A percentile compares a stretch with the other conserved stretches of the same genome.
Conservation (phyloP, 176 grass and related monocot genomes). For the Coix lacrymajobi region DNA sequence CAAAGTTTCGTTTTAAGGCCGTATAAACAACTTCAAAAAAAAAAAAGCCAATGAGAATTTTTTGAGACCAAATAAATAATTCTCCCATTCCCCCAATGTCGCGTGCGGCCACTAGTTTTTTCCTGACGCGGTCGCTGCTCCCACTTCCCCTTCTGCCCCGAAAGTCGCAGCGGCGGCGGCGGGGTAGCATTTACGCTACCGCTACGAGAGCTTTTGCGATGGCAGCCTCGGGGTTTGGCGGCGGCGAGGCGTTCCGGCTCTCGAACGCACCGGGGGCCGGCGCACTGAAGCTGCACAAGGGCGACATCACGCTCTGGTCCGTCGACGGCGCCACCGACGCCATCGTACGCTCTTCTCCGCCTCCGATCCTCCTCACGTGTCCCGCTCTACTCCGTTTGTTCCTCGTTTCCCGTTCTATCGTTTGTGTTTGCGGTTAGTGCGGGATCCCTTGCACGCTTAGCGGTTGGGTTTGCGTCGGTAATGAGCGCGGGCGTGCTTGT, state of each 20-base stretch:
- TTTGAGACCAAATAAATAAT: too few species aligned
- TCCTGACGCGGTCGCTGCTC: constrained; percentile 31
- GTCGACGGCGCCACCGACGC: constrained; percentile 80
- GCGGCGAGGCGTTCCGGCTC: constrained; percentile 42
- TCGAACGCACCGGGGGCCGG: constrained; percentile 42
- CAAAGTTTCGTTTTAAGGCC: too few species aligned
- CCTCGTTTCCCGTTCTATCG: neutral
- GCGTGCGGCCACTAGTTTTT: constrained; percentile 22
- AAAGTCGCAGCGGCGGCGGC: neutral
- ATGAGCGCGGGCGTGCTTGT: neutral
- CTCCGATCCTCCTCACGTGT: neutral
- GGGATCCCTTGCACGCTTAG: neutral
- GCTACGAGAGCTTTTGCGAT: constrained; percentile 35
- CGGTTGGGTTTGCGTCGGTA: neutral
- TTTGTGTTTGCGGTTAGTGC: neutral
- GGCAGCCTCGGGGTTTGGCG: constrained; percentile 32
- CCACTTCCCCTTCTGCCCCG: constrained; percentile 8
- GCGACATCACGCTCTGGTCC: constrained; percentile 79
- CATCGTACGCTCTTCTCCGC: constrained; percentile 48
- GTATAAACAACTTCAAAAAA: too few species aligned
- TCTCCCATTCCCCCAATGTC: too few species aligned
- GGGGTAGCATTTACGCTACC: constrained; percentile 9
- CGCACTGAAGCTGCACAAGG: constrained; percentile 71
- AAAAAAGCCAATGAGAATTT: too few species aligned
- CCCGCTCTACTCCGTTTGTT: neutral